phyloP scores from a whole-genome alignment of 2,329 filamentous ascomycete species.

The Exophiala oligosperma region DNA sequence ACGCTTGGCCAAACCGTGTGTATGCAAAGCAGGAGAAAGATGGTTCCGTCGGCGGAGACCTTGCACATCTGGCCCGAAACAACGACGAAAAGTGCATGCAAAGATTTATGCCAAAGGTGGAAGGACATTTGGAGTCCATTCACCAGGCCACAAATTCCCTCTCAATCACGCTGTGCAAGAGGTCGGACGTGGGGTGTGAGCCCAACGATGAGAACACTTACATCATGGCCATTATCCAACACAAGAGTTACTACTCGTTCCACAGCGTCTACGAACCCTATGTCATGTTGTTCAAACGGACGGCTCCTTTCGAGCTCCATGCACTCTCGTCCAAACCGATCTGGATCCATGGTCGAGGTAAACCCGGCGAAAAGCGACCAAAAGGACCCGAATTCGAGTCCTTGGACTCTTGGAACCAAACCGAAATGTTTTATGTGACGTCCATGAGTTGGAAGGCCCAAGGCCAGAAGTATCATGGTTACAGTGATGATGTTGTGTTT shows the following conservation, averaged over 20 bases:
- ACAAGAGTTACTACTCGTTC: constrained; percentile 51
- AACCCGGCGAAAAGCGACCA: constrained; percentile 10
- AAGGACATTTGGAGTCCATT: constrained; percentile 45
- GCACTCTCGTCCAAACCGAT: constrained; percentile 41
- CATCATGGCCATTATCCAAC: constrained; percentile 56
- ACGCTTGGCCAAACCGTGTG: constrained; percentile 49
- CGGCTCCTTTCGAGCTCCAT: constrained; percentile 22
- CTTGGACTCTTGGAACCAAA: constrained; percentile 33
- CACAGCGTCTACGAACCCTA: constrained; percentile 38
- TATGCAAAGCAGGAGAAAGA: constrained; percentile 50
- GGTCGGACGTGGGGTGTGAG: constrained; percentile 47
- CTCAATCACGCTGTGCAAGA: constrained; percentile 55
- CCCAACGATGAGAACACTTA: constrained; percentile 53
- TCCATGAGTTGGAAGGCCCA: constrained; percentile 56
- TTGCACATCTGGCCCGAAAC: constrained; percentile 40
- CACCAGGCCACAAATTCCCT: constrained; percentile 64
- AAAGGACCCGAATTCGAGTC: not conserved
- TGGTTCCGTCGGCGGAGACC: constrained; percentile 50
- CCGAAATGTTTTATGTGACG: constrained; percentile 61
- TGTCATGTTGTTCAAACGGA: constrained; percentile 24
- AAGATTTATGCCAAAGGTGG: constrained; percentile 46
- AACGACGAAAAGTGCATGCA: constrained; percentile 50
- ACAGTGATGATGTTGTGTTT: constrained; percentile 57
- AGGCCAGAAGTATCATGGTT: constrained; percentile 55
- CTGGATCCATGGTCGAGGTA: constrained; percentile 55